Percentiles rank a stretch among this genome's conserved stretches.
Evolutionary conservation across 495 filamentous ascomycete species (phyloP).

Genomic region (Lepidopterella palustris): DNA sequence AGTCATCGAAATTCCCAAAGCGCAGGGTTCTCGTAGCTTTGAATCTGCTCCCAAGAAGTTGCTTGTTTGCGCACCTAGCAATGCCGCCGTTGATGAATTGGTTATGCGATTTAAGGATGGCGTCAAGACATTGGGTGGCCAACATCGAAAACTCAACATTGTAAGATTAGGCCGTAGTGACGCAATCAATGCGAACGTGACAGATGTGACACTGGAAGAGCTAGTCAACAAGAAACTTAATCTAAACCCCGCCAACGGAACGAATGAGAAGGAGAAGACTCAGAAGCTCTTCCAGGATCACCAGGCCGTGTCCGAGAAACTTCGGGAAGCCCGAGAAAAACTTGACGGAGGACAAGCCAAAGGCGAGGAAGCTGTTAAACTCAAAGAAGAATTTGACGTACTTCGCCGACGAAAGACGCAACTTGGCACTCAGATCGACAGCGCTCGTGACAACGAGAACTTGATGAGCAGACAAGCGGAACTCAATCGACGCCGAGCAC

Average conservation of each 20-base stretch:
- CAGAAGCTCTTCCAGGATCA: conserved; percentile 79
- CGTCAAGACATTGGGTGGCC: conserved; percentile 69
- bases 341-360: conserved; percentile 64
- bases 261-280: conserved; percentile 49
- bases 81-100: conserved; percentile 93
- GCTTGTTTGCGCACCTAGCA: conserved; percentile 91
- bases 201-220: conserved; percentile 90
- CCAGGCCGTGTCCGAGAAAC: conserved; percentile 61
- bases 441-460: conserved; percentile 74
- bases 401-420: conserved; percentile 67
- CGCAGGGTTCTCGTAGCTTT: conserved; percentile 4
- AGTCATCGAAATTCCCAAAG: conserved; percentile 26
- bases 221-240: conserved; percentile 70
- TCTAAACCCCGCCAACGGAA: conserved; percentile 41
- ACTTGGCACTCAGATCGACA: conserved; percentile 75
- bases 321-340: conserved; percentile 58
- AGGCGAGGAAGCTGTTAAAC: conserved; percentile 54
- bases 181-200: conserved; percentile 82
- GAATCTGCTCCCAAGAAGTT: conserved; percentile 61
- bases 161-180: conserved; percentile 89
- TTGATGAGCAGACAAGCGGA: conserved; percentile 72
- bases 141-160: conserved; percentile 66
- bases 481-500: conserved; percentile 71
- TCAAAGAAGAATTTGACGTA: conserved; percentile 70
- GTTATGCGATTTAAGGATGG: conserved; percentile 89